Conservation (phyloP, 208 protist genomes). For the Leptomonas seymouri region DNA sequence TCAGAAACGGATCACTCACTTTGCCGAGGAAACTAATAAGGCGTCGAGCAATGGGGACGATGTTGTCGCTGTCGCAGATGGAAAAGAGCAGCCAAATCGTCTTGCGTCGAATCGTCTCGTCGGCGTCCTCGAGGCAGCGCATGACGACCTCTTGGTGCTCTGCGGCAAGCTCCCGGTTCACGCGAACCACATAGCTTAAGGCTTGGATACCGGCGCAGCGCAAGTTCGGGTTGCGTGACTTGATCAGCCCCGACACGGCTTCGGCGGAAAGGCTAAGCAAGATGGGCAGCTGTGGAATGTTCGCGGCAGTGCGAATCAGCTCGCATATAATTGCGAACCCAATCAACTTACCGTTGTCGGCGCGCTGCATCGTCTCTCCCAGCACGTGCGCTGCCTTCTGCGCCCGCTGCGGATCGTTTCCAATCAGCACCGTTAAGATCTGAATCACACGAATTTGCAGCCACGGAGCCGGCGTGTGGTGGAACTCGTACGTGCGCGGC, state of each 20-base stretch:
- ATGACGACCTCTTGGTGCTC: constrained; percentile 95
- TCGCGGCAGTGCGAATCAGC: constrained; percentile 85
- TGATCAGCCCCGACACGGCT: constrained; percentile 78
- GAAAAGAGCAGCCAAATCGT: constrained; percentile 93
- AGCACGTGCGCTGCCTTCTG: constrained; percentile 81
- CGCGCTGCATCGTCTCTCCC: constrained; percentile 83
- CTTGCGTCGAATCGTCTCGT: constrained; percentile 95
- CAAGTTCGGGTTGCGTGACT: constrained; percentile 90
- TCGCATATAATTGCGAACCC: constrained; percentile 89
- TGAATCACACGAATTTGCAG: constrained; percentile 95
- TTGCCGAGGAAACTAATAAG: constrained; percentile 83
- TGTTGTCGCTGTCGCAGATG: constrained; percentile 95
- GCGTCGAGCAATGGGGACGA: constrained; percentile 87
- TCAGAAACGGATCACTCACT: constrained; percentile 62
- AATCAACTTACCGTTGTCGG: constrained; percentile 92
- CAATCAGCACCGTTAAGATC: constrained; percentile 51
- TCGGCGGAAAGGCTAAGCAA: constrained; percentile 86
- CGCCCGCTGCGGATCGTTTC: constrained; percentile 47
- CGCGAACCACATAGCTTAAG: constrained; percentile 90
- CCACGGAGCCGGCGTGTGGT: constrained; percentile 97
- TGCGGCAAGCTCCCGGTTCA: constrained; percentile 85
- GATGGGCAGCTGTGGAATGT: constrained; percentile 84
- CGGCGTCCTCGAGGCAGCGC: constrained; percentile 92
- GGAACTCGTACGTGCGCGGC: constrained; percentile 94
- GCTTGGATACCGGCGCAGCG: constrained; percentile 95